Conservation (phyloP, 2,329 filamentous ascomycete genomes). For the Aureobasidium musti region DNA sequence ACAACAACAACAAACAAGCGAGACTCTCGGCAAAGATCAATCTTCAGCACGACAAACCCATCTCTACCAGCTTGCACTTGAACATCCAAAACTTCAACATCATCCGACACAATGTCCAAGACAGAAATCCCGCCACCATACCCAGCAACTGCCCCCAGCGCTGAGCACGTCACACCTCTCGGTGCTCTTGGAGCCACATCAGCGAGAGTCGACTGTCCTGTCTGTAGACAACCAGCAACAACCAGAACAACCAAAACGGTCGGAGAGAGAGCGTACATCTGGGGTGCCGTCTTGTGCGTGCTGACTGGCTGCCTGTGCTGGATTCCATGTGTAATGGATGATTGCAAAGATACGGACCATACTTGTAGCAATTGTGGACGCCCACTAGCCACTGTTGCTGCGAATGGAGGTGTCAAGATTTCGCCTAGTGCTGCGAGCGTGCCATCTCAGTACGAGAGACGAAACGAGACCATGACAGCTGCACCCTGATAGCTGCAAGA, state of each 20-base stretch:
- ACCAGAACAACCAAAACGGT: not conserved
- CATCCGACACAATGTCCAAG: not conserved
- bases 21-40: not conserved
- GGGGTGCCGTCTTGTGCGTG: conserved; percentile 9
- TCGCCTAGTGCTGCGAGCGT: not conserved
- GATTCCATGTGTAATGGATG: conserved; percentile 3
- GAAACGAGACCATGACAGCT: conserved; percentile 9
- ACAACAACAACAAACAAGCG: not conserved
- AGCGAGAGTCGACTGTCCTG: conserved; percentile 9
- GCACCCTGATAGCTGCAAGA: not conserved
- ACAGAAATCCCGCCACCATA: not conserved
- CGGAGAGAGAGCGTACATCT: conserved; percentile 13
- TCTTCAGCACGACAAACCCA: not conserved
- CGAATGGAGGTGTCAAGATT: conserved; percentile 6
- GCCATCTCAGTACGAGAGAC: conserved; percentile 2
- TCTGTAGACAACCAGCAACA: not conserved
- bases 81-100: not conserved
- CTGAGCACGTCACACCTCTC: conserved; percentile 1
- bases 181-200: not conserved
- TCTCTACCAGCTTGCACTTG: not conserved
- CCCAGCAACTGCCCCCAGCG: not conserved
- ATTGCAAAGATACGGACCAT: conserved; percentile 13
- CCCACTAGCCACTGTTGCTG: conserved; percentile 1
- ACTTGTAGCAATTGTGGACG: conserved; percentile 14
- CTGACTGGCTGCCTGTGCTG: conserved; percentile 17